Conservation (phyloP, 1,284 basidiomycete genomes). For the Boletellus sp. region DNA sequence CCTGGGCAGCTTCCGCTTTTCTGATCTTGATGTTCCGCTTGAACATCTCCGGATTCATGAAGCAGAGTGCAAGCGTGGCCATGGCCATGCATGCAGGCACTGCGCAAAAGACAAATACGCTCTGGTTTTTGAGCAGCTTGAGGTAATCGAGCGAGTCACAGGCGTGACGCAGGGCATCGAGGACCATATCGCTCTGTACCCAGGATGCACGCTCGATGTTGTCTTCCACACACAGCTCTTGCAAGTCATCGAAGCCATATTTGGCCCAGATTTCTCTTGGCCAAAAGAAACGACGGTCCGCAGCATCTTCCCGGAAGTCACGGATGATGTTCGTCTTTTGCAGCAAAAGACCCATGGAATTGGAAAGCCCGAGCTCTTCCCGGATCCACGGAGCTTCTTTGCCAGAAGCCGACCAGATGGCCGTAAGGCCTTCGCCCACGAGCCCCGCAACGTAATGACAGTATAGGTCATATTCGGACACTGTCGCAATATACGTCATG, state of each 20-base stretch:
- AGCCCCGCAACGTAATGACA: conserved; percentile 99
- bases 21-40: conserved; percentile 93
- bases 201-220: conserved; percentile 66
- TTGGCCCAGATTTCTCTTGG: conserved; percentile 88
- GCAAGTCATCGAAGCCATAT: conserved; percentile 70
- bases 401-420: conserved; percentile 84
- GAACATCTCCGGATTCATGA: conserved; percentile 92
- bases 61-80: conserved; percentile 88
- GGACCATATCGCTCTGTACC: conserved; percentile 84
- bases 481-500: conserved; percentile 66
- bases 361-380: conserved; percentile 82
- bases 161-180: conserved; percentile 86
- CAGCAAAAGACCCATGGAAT: conserved; percentile 94
- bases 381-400: conserved; percentile 81
- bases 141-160: conserved; percentile 90
- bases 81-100: conserved; percentile 97
- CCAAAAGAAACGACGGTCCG: conserved; percentile 91
- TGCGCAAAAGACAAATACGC: conserved; percentile 94
- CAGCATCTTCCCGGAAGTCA: conserved; percentile 91
- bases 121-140: conserved; percentile 84
- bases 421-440: conserved; percentile 93
- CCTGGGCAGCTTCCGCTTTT: conserved; percentile 83
- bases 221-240: conserved; percentile 54
- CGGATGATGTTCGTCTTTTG: conserved; percentile 99
- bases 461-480: conserved; percentile 92